Evolutionary conservation across 2,329 filamentous ascomycete genomes (phyloP).

Genomic region (Neocatenulostroma microsporum): DNA sequence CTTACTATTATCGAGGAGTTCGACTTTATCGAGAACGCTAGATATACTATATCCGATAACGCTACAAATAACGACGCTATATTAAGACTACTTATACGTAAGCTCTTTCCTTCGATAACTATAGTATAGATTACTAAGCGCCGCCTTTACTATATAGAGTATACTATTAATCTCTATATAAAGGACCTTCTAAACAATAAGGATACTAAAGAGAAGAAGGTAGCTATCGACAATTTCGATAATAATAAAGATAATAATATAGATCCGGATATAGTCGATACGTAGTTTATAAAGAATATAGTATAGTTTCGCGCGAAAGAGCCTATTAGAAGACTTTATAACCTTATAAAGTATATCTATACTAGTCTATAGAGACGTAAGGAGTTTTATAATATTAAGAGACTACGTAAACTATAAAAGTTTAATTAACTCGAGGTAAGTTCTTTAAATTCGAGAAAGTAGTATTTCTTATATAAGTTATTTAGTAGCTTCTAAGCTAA

Average conservation of each 20-base stretch:
- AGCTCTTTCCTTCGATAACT: no score
- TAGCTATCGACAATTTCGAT: background rate
- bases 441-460: no score
- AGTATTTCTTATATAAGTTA: no score
- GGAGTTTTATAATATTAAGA: background rate
- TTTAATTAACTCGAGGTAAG: constrained; percentile 1
- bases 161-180: background rate
- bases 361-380: background rate
- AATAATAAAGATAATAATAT: background rate
- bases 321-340: background rate
- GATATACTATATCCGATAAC: background rate
- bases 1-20: constrained; percentile 1
- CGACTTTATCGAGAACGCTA: background rate
- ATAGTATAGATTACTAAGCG: no score
- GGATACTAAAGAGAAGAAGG: background rate
- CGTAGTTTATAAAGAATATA: background rate
- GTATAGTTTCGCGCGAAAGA: no score
- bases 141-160: background rate
- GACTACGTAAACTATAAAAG: background rate
- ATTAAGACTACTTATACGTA: no score
- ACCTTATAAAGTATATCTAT: background rate
- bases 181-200: background rate
- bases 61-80: no score
- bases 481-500: no score
- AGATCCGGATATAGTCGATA: background rate